Evolutionary conservation across 2,329 filamentous ascomycete genomes (phyloP), one percentile per base, ranked within the genome.

Genomic region (Aureobasidium sp.): DNA sequence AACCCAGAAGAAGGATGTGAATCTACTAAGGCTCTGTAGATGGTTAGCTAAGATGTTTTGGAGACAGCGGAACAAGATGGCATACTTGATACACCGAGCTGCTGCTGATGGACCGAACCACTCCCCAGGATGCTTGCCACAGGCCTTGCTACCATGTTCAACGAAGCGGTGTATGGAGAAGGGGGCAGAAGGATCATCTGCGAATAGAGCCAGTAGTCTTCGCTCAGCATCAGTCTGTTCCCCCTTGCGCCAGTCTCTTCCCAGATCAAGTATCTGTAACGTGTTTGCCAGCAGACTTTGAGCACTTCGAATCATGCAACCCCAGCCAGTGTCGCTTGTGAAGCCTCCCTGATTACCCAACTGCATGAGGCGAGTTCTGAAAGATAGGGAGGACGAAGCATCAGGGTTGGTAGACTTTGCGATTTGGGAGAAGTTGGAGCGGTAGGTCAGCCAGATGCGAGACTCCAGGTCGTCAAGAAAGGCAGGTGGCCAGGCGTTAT

Each of bases 91-190:
- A 73, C 94, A 97, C 61, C 88, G 85, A 50, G 94, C 92, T 10
- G 94, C 95, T 7, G 94, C 94, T 21, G 91, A 97, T n/a, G 94
- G 94, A 0, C 94, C 94, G 75, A 99, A 99, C 94, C 94, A 99
- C 75, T 97, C 91, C 41, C 94, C 94, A 0, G 94, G 94, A 70
- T 95, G 90, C 75, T 96, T 97, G 4, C 91, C 92, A 74, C 94
- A 99, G 3, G 88, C 87, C 39, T 83, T 81, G 29, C 91, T 91
- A 21, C 94, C 94, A 68, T 96, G 89, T 59, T 87, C 81, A 39
- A 99, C 94, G 70, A 99, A 99, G 64, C 87, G 90, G 70, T 99
- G 94, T 67, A 99, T 91, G 1, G 93, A 97, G 72, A 96, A 97
- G 0, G 91, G 90, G 3, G 94, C 91, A 66, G 81, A 82, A 2